Evolutionary conservation across 495 filamentous ascomycete genomes (phyloP).

Genomic region (Cenococcum geophilum): DNA sequence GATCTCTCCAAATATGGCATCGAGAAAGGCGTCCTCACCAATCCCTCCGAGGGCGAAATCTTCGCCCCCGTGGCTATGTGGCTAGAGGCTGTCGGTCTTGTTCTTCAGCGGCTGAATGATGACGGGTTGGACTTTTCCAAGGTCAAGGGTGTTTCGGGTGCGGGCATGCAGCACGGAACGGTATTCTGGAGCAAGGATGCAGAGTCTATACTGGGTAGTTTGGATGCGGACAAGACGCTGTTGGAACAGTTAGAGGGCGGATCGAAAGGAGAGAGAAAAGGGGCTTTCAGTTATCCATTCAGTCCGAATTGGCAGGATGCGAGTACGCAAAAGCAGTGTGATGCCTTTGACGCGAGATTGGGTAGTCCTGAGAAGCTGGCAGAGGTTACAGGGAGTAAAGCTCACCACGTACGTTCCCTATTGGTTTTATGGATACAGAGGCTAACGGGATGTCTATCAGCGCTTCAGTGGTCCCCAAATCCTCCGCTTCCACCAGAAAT

Average conservation of each 20-base stretch:
- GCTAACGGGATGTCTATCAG: constrained; percentile 40
- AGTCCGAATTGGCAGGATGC: constrained; percentile 98
- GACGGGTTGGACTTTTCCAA: constrained; percentile 68
- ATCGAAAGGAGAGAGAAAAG: constrained; percentile 46
- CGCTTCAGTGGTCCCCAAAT: constrained; percentile 98
- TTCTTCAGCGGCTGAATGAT: constrained; percentile 64
- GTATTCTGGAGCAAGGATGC: constrained; percentile 79
- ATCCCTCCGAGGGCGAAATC: constrained; percentile 76
- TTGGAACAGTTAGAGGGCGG: constrained; percentile 35
- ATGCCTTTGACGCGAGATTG: constrained; percentile 69
- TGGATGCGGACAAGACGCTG: constrained; percentile 47
- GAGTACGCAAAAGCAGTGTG: constrained; percentile 86
- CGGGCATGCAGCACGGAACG: constrained; percentile 94
- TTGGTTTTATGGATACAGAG: neutral
- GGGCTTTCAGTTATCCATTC: constrained; percentile 76
- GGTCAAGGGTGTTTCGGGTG: constrained; percentile 79
- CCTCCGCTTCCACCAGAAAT: constrained; percentile 70
- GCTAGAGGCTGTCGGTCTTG: constrained; percentile 84
- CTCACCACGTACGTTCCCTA: constrained; percentile 84
- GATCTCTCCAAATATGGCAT: constrained; percentile 70
- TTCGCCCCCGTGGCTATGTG: constrained; percentile 90
- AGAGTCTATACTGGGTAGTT: constrained; percentile 53
- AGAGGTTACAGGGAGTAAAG: constrained; percentile 76
- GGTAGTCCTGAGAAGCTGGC: constrained; percentile 64
- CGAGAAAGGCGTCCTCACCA: constrained; percentile 78